Evolutionary conservation across 768 basidiomycete genomes (phyloP).

Genomic region (Nidula microcarpa): DNA sequence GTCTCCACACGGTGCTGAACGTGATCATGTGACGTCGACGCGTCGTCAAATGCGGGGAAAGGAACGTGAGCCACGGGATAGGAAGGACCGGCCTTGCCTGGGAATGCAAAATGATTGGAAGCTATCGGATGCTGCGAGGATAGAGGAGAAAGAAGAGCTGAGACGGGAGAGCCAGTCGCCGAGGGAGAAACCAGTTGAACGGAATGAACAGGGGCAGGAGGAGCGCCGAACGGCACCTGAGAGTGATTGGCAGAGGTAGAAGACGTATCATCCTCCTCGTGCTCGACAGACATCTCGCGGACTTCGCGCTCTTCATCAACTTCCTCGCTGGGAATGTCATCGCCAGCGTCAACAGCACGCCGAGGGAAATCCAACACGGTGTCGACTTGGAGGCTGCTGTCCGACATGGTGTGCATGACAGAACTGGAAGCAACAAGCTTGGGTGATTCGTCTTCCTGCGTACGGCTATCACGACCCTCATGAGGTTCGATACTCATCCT

Average conservation of each 20-base stretch:
- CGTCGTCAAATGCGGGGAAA: neutral
- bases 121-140: no score
- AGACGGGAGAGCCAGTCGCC: neutral
- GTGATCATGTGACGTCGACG: neutral
- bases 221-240: neutral
- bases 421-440: no score
- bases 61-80: neutral
- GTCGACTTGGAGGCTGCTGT: no score
- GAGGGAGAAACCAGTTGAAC: neutral
- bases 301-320: conserved; percentile 21
- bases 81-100: no score
- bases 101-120: no score
- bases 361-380: no score
- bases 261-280: conserved; percentile 8
- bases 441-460: neutral
- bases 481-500: conserved; percentile 20
- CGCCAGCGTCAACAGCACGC: no score
- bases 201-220: neutral
- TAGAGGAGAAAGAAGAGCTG: no score
- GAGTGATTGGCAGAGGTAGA: no score
- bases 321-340: conserved; percentile 7
- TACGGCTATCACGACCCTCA: conserved; percentile 3
- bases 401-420: no score
- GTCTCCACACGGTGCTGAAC: neutral
- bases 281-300: conserved; percentile 13